These are phyloP conservation scores for Thalassiosira ordinaria DNA, from an alignment of 352 stramenopile species.

Conservation along the genomic window DNA sequence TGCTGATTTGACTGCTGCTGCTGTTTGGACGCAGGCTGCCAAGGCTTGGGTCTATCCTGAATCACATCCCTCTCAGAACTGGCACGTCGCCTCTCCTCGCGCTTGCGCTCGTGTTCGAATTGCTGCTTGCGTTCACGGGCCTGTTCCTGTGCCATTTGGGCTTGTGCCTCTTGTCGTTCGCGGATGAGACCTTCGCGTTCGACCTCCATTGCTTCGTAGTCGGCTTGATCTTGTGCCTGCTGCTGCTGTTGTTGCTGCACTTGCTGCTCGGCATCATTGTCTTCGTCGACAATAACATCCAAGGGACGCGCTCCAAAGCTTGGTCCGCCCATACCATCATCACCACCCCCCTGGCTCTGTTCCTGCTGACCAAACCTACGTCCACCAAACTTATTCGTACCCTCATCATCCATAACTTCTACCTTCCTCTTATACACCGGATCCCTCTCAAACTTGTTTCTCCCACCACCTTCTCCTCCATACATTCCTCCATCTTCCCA, in stretches of 20 bases:
- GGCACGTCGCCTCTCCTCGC: constrained; percentile 21
- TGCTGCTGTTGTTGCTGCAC: constrained; percentile 15
- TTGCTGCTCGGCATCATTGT: constrained; percentile 1
- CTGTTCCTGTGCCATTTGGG: neutral
- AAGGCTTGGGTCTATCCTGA: constrained; percentile 16
- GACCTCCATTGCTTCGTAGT: neutral
- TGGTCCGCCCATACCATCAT: neutral
- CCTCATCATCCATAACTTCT: constrained; percentile 17
- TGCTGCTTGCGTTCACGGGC: constrained; percentile 13
- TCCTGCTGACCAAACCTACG: too few relatives aligned
- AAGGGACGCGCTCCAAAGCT: neutral
- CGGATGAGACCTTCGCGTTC: neutral
- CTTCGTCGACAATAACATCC: constrained; percentile 24
- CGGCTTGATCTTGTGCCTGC: neutral
- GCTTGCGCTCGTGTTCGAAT: constrained; percentile 7
- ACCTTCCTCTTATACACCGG: constrained; percentile 26
- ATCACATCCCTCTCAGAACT: constrained; percentile 30
- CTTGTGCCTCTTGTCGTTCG: neutral
- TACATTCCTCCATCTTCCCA: neutral
- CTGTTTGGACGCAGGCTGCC: neutral
- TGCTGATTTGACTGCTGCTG: neutral
- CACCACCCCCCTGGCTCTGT: neutral
- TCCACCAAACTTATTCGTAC: constrained; percentile 16
- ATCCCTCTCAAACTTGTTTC: constrained; percentile 29
- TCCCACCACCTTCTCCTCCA: neutral